Base-by-base conservation (phyloP, 768 basidiomycete species). In the Collybia mongolica region DNA sequence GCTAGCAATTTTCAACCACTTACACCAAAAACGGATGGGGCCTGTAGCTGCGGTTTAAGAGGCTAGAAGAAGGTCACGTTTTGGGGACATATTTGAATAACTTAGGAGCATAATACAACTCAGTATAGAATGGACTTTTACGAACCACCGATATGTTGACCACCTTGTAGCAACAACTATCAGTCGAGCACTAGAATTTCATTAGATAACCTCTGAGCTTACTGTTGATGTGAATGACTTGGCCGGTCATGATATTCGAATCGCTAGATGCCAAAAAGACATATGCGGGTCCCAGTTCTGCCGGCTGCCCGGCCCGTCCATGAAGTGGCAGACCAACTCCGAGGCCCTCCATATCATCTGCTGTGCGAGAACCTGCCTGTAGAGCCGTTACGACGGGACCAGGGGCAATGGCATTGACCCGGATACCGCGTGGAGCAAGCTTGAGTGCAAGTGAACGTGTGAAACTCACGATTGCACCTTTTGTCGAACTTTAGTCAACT, bases 371-470 rank as follows among this genome's bases (percentile, higher is more conserved):
- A 0, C 78, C 74, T 5, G 83, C 75, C 56, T 84, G 83, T 3
- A 85, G 70, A 0, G 83, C 76, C 0, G 83, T 83, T 56, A 77
- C 72, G 42, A 84, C 75, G 7, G 80, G 81, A 2, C 83, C 81
- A 20, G 77, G 74, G 2, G 72, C 72, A n/a, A 81, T 69, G 2
- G 66, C 72, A 55, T 82, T 81, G 44, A 82, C 82, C 50, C 81
- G 70, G 18, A 54, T 50, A 11, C 40, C 53, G 9, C 36, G 45
- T 9, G 44, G 22, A 6, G 74, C 73, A 22, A 83, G 66, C 53
- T 83, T 79, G 26, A 70, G 56, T 0, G 81, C 76, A 29, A 84
- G 68, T 7, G 78, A 73, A 18, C 81, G 74, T 4, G 80, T 82
- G 62, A 84, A 84, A 11, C 76, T 66, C 6, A 78, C 59, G 57